Conservation (phyloP, 306 rosid genomes). For the Hippophae gyantsensis region DNA sequence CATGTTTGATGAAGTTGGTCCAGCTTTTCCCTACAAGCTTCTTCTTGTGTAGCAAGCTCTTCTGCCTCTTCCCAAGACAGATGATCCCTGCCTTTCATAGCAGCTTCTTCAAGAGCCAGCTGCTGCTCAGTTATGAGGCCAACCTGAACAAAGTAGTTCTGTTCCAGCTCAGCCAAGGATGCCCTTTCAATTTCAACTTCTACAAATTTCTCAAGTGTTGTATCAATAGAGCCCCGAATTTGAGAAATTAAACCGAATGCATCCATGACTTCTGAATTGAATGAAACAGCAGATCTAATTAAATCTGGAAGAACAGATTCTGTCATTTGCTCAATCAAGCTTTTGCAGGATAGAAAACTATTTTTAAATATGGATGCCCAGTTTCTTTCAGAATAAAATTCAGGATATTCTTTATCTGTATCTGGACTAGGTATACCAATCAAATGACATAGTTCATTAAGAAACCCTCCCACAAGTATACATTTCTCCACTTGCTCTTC, state of each 20-base stretch:
- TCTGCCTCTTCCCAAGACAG: slow-evolving; percentile 99
- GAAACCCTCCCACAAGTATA: slow-evolving; percentile 60
- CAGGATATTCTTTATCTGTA: slow-evolving; percentile 26
- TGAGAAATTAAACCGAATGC: slow-evolving; percentile 83
- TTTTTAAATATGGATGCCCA: slow-evolving; percentile 71
- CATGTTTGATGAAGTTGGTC: slow-evolving; percentile 85
- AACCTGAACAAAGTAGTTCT: slow-evolving; percentile 73
- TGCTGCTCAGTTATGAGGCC: slow-evolving; percentile 84
- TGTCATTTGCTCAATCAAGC: slow-evolving; percentile 63
- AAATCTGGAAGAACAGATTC: slow-evolving; percentile 71
- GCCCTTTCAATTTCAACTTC: slow-evolving; percentile 75
- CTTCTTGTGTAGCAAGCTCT: slow-evolving; percentile 94
- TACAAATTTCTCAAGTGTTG: slow-evolving; percentile 68
- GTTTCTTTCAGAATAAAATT: slow-evolving; percentile 44
- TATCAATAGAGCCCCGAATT: slow-evolving; percentile 77
- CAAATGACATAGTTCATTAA: slow-evolving; percentile 43
- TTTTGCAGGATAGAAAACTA: slow-evolving; percentile 54
- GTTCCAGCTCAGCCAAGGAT: slow-evolving; percentile 72
- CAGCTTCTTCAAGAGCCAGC: slow-evolving; percentile 91
- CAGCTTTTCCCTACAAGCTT: slow-evolving; percentile 84
- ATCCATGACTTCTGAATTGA: slow-evolving; percentile 86
- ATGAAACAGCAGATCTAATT: slow-evolving; percentile 67
- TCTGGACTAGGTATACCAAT: slow-evolving; percentile 38
- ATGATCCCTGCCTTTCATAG: slow-evolving; percentile 83
- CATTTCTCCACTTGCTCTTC: slow-evolving; percentile 91